A percentile compares a stretch with the other conserved stretches of the same genome.
phyloP scores from a whole-genome alignment of 768 basidiomycete species.

The Gloeophyllum trabeum region DNA sequence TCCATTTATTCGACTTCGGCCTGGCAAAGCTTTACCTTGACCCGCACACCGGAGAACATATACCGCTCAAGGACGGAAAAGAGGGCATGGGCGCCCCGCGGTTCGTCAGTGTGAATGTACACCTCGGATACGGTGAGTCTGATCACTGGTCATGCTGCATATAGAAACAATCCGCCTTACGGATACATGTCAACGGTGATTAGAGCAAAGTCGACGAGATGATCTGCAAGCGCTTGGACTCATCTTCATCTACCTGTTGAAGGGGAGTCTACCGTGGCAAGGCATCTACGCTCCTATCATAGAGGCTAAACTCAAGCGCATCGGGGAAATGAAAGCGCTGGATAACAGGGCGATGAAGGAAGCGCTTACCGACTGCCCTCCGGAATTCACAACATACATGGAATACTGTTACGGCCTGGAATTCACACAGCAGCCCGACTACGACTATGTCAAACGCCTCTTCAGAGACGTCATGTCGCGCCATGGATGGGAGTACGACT shows the following conservation, averaged over 20 bases:
- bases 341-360: too few species aligned
- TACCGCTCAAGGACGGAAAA: too few species aligned
- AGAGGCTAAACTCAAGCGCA: slow-evolving; percentile 2
- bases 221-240: slow-evolving; percentile 13
- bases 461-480: slow-evolving; percentile 5
- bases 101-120: slow-evolving; percentile 9
- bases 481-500: slow-evolving; percentile 6
- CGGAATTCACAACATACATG: slow-evolving; percentile 8
- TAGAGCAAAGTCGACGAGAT: slow-evolving; percentile 13
- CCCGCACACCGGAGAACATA: too few species aligned
- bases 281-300: slow-evolving; percentile 5
- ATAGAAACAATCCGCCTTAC: too few species aligned
- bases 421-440: slow-evolving; percentile 14
- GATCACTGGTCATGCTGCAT: neutral
- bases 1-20: too few species aligned
- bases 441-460: slow-evolving; percentile 7
- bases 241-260: slow-evolving; percentile 12
- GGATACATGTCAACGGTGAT: too few species aligned
- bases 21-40: too few species aligned
- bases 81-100: slow-evolving; percentile 8
- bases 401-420: slow-evolving; percentile 9
- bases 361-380: too few species aligned
- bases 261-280: slow-evolving; percentile 14
- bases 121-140: slow-evolving; percentile 8
- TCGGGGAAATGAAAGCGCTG: slow-evolving; percentile 11